Conservation (phyloP, 257 asterid species). For the Ilex asprella region DNA sequence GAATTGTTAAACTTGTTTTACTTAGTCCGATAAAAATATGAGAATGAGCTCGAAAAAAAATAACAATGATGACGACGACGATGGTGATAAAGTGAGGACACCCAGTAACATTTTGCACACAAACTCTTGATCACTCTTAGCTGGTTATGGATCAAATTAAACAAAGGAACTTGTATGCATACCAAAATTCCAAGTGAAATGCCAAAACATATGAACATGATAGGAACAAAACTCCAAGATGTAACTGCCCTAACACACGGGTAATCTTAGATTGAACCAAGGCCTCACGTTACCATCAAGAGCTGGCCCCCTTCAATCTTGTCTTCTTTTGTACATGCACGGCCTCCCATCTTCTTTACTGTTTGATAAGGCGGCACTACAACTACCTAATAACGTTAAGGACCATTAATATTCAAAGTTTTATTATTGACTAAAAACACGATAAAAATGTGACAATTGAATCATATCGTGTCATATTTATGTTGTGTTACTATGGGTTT, state of each 20-base stretch:
- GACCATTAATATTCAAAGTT: constrained; percentile 39
- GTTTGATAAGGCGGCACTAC: constrained; percentile 21
- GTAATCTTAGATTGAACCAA: constrained; percentile 33
- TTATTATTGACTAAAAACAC: constrained; percentile 2
- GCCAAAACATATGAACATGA: neutral
- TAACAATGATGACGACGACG: no score
- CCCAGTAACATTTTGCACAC: no score
- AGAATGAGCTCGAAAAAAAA: no score
- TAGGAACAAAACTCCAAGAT: constrained; percentile 24
- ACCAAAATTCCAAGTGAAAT: neutral
- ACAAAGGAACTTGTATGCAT: no score
- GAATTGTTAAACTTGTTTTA: no score
- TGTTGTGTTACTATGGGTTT: no score
- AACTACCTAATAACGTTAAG: constrained; percentile 28
- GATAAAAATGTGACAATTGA: no score
- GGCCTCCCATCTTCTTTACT: constrained; percentile 14
- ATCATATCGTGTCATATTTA: no score
- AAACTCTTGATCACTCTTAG: no score
- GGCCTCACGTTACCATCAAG: constrained; percentile 23
- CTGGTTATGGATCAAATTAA: no score
- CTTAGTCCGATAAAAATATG: no score
- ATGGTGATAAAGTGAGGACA: no score
- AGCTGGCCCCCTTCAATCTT: neutral
- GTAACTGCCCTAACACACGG: constrained; percentile 36
- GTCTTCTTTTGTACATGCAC: constrained; percentile 2